phyloP scores from a whole-genome alignment of 345 rosid species.

The Aurinia saxatilis region DNA sequence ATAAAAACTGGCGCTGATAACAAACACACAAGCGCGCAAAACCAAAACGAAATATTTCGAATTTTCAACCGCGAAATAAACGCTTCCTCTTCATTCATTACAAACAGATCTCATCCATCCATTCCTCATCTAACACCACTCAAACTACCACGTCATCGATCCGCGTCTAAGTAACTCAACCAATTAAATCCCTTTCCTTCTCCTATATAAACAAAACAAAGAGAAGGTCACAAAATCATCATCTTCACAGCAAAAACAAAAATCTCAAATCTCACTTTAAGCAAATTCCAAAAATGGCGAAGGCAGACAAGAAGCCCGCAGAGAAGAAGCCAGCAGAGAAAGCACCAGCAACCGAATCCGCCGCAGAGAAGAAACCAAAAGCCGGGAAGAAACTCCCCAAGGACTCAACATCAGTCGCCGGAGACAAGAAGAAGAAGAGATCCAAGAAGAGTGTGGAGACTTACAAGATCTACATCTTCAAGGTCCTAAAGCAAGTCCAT shows the following conservation, averaged over 20 bases:
- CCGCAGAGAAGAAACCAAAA: conserved; percentile 51
- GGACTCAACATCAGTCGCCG: conserved; percentile 24
- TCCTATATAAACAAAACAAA: conserved; percentile 5
- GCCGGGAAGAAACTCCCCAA: conserved; percentile 49
- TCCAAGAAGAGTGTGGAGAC: conserved; percentile 46
- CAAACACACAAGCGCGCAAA: background rate
- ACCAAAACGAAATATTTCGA: background rate
- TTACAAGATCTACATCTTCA: conserved; percentile 59
- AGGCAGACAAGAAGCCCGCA: conserved; percentile 30
- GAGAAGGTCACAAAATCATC: background rate
- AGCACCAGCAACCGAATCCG: conserved; percentile 5
- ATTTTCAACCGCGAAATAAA: background rate
- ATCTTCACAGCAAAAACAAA: background rate
- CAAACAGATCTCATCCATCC: conserved; percentile 18
- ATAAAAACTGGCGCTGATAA: conserved; percentile 4
- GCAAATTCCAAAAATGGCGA: conserved; percentile 4
- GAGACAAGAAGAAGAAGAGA: conserved; percentile 51
- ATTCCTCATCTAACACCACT: background rate
- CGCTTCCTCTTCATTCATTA: background rate
- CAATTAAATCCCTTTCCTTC: background rate
- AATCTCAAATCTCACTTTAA: background rate
- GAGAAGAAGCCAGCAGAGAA: conserved; percentile 30
- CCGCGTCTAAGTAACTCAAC: background rate
- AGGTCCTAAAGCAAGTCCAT: conserved; percentile 54
- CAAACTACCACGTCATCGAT: background rate